Base-by-base conservation (phyloP, 1,284 basidiomycete genomes). In the Lentinula novae-zelandiae region DNA sequence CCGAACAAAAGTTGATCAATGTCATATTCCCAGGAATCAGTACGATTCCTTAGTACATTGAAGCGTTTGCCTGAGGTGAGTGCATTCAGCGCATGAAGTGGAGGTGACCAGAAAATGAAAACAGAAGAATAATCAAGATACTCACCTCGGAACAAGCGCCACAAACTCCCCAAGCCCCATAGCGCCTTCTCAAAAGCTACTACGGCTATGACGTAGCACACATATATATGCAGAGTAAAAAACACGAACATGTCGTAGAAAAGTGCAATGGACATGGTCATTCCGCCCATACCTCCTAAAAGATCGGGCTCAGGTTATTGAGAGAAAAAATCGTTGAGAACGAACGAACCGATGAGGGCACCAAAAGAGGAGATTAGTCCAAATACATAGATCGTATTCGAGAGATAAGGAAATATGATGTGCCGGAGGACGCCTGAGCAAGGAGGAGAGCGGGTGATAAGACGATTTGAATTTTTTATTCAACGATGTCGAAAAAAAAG, bases 1-100 rank as follows among this genome's bases (percentile, higher is more conserved):
- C 96, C 96, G 34, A 99, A 87, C 34, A 98, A 80, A 10, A 98
- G 82, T 71, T 98, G 95, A 71, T 99, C 96, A 31, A 96, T 80
- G 64, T 96, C 93, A 70, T 98, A 98, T 65, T 89, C 85, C 82
- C 92, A 95, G 8, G 90, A 85, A 71, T 99, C 96, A 5, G 89
- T 87, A 34, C 96, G 86, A 53, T 88, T 81, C 52, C 94, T 83
- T 33, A 98, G 77, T 31, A 89, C 82, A 69, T 97, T 97, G 71
- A 85, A 90, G 57, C 93, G 83, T 73, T 92, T 96, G 1, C 95
- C 95, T 94, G 64, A 17, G 4, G 20, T 22, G 6, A 53, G 20
- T 40, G 13, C 12, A 20, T 2, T 40, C 22, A 34, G 39, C 9
- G 27, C 59, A 63, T 34, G 62, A 60, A 33, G 52, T 34, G 51